Percentiles rank a stretch among this genome's conserved stretches.
Conservation (phyloP, 192 early-diverging fungal genomes). For the Backusella psychrophila region DNA sequence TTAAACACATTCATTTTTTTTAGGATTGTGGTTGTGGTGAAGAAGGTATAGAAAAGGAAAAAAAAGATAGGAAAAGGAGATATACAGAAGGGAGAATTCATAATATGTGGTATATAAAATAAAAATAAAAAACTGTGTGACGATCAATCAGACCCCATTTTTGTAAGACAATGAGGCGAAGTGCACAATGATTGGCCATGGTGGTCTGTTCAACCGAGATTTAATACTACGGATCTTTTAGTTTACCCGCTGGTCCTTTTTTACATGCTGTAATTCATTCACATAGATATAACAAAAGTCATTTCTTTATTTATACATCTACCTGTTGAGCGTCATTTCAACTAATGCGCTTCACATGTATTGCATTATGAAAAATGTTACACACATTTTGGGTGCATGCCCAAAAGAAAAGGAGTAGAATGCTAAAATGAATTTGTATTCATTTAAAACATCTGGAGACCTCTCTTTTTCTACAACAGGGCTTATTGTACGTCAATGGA, state of each 20-base stretch:
- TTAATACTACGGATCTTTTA: background rate
- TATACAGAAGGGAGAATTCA: background rate
- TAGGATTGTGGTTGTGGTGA: background rate
- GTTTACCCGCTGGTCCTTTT: background rate
- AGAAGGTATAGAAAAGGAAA: background rate
- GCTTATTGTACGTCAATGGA: background rate
- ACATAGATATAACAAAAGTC: background rate
- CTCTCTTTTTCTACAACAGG: background rate
- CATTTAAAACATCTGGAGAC: background rate
- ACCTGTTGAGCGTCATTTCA: background rate
- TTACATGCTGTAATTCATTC: background rate
- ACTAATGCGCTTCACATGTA: background rate
- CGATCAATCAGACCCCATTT: slow-evolving; percentile 1
- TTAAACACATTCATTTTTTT: slow-evolving; percentile 12
- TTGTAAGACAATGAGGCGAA: slow-evolving; percentile 2
- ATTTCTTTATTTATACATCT: background rate
- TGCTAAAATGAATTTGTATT: background rate
- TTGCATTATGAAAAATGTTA: background rate
- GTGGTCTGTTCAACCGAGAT: background rate
- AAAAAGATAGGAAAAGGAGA: background rate
- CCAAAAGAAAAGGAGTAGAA: background rate
- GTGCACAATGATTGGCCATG: background rate
- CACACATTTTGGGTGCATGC: background rate
- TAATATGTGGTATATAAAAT: background rate
- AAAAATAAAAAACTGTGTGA: background rate